phyloP scores from a whole-genome alignment of 2,329 filamentous ascomycete species.

The Penicillium italicum region DNA sequence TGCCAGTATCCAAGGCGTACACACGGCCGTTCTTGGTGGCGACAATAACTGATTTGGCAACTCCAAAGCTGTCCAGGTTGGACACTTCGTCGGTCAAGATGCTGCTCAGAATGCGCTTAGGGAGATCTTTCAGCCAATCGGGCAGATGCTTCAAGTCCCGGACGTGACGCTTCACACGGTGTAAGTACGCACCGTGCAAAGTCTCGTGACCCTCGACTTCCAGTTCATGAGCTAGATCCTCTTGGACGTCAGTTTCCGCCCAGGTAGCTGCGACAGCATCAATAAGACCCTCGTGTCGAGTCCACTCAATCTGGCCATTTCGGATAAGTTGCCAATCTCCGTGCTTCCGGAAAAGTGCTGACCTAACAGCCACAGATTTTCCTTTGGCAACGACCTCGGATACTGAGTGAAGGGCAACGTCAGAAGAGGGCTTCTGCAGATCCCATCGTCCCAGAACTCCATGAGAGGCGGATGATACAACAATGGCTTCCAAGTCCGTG shows the following conservation, averaged over 20 bases:
- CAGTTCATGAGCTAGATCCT: conserved; percentile 73
- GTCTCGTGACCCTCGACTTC: conserved; percentile 84
- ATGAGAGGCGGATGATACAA: conserved; percentile 74
- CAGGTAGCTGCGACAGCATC: conserved; percentile 75
- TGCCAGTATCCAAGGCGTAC: conserved; percentile 73
- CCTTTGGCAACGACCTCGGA: conserved; percentile 78
- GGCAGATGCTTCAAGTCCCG: conserved; percentile 72
- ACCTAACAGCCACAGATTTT: conserved; percentile 70
- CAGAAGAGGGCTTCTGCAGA: conserved; percentile 47
- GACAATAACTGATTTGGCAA: conserved; percentile 78
- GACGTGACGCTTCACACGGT: conserved; percentile 78
- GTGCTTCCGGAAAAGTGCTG: conserved; percentile 62
- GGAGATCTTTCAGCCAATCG: conserved; percentile 66
- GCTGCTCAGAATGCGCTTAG: conserved; percentile 63
- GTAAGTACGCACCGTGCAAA: conserved; percentile 74
- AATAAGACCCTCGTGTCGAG: conserved; percentile 75
- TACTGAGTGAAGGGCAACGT: conserved; percentile 61
- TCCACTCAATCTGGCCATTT: conserved; percentile 79
- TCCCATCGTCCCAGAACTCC: conserved; percentile 73
- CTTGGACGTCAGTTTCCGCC: conserved; percentile 70
- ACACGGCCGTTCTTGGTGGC: conserved; percentile 76
- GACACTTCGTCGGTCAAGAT: conserved; percentile 56
- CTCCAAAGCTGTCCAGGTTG: conserved; percentile 65
- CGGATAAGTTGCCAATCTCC: conserved; percentile 79
- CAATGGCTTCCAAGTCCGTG: conserved; percentile 67